Conservation (phyloP, 1,284 basidiomycete species). For the Hortiboletus rubellus region DNA sequence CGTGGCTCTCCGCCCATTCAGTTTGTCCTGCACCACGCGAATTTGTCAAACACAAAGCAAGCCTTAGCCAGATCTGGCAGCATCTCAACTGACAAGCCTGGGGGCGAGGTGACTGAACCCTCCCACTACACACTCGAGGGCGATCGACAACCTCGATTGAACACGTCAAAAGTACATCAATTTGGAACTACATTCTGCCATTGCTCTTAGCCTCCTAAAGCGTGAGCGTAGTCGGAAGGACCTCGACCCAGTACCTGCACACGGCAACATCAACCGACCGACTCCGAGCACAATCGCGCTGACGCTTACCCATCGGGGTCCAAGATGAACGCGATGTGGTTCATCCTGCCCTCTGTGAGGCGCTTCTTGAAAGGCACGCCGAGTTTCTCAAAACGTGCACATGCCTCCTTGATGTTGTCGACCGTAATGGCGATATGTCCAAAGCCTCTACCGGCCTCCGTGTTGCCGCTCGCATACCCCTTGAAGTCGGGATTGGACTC, state of each 20-base stretch:
- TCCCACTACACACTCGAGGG: neutral
- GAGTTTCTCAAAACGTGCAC: constrained; percentile 79
- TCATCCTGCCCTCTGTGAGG: constrained; percentile 85
- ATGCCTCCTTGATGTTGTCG: constrained; percentile 82
- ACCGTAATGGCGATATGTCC: constrained; percentile 89
- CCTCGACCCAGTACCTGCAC: constrained; percentile 37
- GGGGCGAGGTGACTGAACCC: neutral
- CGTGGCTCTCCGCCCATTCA: neutral
- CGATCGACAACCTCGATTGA: constrained; percentile 2
- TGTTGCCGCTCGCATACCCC: constrained; percentile 83
- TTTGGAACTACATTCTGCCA: neutral
- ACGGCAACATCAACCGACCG: neutral
- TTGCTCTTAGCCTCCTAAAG: constrained; percentile 9
- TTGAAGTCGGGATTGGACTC: constrained; percentile 76
- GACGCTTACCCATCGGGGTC: constrained; percentile 77
- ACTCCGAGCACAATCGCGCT: neutral
- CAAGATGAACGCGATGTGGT: constrained; percentile 82
- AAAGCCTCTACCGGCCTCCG: constrained; percentile 80
- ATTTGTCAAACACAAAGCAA: neutral
- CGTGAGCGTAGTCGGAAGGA: constrained; percentile 26
- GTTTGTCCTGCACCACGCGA: neutral
- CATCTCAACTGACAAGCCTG: neutral
- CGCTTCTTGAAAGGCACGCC: constrained; percentile 90
- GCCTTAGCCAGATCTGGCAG: neutral
- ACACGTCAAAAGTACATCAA: constrained; percentile 2